Conservation (phyloP, 2,329 filamentous ascomycete species). For the Pyrenophora seminiperda region DNA sequence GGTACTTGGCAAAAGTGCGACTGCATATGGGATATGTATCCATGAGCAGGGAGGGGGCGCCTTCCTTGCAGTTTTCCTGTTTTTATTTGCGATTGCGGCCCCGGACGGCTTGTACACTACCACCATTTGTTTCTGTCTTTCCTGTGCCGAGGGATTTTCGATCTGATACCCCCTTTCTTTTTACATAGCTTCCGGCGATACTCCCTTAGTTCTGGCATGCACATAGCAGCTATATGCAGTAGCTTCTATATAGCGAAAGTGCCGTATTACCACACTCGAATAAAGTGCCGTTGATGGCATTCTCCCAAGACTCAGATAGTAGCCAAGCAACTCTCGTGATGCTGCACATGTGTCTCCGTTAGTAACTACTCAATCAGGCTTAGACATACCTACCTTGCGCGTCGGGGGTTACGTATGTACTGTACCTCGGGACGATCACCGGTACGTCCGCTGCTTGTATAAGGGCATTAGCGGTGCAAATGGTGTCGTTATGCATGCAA, state of each 20-base stretch:
- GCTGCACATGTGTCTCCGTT: no score
- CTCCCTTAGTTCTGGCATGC: conserved; percentile 11
- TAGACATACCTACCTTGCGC: background rate
- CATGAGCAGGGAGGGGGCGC: conserved; percentile 1
- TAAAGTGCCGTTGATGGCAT: no score
- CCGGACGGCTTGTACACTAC: conserved; percentile 13
- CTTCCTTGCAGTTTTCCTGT: background rate
- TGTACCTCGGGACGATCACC: background rate
- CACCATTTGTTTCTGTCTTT: conserved; percentile 8
- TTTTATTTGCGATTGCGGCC: conserved; percentile 6
- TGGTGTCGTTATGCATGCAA: background rate
- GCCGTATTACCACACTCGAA: background rate
- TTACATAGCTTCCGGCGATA: conserved; percentile 16
- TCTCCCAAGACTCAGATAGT: no score
- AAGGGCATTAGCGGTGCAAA: conserved; percentile 1
- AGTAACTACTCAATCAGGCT: background rate
- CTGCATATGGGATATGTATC: conserved; percentile 2
- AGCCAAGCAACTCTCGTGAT: no score
- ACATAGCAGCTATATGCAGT: conserved; percentile 3
- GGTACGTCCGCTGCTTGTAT: conserved; percentile 1
- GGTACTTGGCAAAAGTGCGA: conserved; percentile 7
- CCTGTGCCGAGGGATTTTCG: conserved; percentile 24
- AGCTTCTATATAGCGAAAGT: background rate
- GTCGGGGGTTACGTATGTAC: no score
- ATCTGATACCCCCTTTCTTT: conserved; percentile 40